Conservation (phyloP, 2,329 filamentous ascomycete genomes). For the Pestalotiopsis sp. region DNA sequence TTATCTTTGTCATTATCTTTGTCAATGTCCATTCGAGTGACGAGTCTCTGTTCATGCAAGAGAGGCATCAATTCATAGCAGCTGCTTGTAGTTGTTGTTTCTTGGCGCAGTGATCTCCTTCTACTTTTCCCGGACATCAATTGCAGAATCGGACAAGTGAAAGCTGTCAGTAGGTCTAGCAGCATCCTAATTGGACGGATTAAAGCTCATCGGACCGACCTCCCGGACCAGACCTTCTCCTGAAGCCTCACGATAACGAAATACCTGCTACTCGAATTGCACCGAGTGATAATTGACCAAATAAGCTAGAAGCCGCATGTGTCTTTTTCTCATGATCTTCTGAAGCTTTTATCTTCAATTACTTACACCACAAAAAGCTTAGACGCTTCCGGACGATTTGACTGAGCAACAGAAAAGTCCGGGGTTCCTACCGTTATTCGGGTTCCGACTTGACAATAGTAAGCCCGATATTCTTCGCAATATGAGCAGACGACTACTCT, state of each 20-base stretch:
- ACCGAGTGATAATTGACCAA: background rate
- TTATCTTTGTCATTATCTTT: background rate
- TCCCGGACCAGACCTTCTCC: background rate
- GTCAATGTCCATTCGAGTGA: background rate
- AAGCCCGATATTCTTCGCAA: background rate
- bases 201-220: background rate
- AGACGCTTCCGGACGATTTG: background rate
- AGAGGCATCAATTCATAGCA: no score
- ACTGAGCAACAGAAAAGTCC: background rate
- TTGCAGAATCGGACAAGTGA: background rate
- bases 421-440: background rate
- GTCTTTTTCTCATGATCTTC: no score
- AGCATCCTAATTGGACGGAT: background rate
- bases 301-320: background rate
- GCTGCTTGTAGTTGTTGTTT: background rate
- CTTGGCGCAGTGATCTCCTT: background rate
- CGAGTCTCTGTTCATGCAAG: no score
- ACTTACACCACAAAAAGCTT: no score
- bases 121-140: background rate
- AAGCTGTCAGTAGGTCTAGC: background rate
- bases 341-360: no score
- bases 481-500: background rate
- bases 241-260: background rate
- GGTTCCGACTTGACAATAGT: background rate
- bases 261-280: background rate